Percentiles rank a stretch among this genome's conserved stretches.
phyloP scores from a whole-genome alignment of 2,329 filamentous ascomycete species.

The Pleomassaria siparia region DNA sequence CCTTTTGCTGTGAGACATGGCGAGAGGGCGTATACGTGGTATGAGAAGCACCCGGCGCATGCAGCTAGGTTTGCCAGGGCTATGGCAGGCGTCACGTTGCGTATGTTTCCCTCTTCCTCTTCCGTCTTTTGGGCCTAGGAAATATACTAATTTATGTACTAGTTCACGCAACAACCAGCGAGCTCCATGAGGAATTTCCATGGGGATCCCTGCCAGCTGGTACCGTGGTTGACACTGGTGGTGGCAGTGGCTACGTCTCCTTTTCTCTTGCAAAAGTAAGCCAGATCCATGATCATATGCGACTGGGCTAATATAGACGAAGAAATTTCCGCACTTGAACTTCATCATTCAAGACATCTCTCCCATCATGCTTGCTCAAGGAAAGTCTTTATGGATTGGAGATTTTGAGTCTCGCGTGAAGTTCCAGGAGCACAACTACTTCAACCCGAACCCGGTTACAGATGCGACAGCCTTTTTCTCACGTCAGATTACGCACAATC shows the following conservation, averaged over 20 bases:
- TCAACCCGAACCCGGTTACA: conserved; percentile 35
- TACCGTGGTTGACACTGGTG: conserved; percentile 36
- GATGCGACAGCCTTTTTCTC: conserved; percentile 40
- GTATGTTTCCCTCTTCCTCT: no score
- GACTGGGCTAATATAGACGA: background rate
- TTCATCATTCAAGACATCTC: conserved; percentile 18
- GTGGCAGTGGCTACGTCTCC: conserved; percentile 26
- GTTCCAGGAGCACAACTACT: conserved; percentile 42
- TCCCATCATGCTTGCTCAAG: conserved; percentile 11
- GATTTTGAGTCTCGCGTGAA: conserved; percentile 20
- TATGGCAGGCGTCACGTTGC: conserved; percentile 30
- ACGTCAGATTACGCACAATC: conserved; percentile 44
- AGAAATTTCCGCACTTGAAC: conserved; percentile 12
- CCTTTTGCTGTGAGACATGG: conserved; percentile 22
- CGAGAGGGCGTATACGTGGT: conserved; percentile 27
- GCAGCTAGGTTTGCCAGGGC: conserved; percentile 33
- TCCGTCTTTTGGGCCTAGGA: no score
- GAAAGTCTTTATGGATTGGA: background rate
- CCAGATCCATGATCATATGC: background rate
- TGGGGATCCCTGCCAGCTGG: conserved; percentile 26
- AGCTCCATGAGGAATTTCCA: conserved; percentile 20
- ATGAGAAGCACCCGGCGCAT: conserved; percentile 23
- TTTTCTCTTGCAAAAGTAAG: conserved; percentile 25
- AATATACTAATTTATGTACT: no score
- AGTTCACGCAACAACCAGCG: no score